These are phyloP conservation scores for Diplodia intermedia DNA, from an alignment of 2,329 filamentous ascomycete species.

Conservation along the genomic window DNA sequence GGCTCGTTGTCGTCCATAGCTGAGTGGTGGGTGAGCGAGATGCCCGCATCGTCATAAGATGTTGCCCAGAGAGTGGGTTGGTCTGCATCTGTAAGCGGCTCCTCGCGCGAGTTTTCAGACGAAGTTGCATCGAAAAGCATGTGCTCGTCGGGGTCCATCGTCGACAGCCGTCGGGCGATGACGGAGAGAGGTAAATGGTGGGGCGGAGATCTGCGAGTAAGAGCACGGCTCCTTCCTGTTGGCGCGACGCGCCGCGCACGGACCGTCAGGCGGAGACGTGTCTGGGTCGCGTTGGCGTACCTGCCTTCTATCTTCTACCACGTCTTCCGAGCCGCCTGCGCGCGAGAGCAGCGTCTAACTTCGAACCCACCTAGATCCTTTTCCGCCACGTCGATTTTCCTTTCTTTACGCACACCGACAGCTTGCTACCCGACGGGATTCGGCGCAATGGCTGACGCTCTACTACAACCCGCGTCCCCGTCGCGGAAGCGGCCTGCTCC, in stretches of 20 bases:
- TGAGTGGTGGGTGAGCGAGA: background rate
- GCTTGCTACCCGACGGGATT: background rate
- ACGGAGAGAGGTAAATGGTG: constrained; percentile 11
- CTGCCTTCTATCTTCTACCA: constrained; percentile 6
- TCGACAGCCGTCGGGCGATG: background rate
- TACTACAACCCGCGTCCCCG: constrained; percentile 23
- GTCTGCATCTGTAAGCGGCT: constrained; percentile 33
- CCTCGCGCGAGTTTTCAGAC: constrained; percentile 34
- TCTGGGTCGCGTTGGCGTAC: constrained; percentile 19
- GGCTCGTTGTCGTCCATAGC: constrained; percentile 9
- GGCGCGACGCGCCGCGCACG: constrained; percentile 21
- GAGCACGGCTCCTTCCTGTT: background rate
- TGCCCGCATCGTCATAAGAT: constrained; percentile 29
- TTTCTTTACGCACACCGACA: background rate
- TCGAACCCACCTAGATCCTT: background rate
- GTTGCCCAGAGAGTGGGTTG: background rate
- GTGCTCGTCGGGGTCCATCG: constrained; percentile 37
- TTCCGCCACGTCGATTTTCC: background rate
- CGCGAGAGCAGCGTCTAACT: background rate
- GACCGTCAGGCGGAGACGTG: constrained; percentile 13
- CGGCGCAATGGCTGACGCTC: constrained; percentile 42
- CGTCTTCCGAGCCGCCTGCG: background rate
- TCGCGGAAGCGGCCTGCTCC: constrained; percentile 45
- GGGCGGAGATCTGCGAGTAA: constrained; percentile 20
- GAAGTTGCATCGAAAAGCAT: constrained; percentile 40